Conservation (phyloP, 2,329 filamentous ascomycete species). For the Trichoderma sp. region DNA sequence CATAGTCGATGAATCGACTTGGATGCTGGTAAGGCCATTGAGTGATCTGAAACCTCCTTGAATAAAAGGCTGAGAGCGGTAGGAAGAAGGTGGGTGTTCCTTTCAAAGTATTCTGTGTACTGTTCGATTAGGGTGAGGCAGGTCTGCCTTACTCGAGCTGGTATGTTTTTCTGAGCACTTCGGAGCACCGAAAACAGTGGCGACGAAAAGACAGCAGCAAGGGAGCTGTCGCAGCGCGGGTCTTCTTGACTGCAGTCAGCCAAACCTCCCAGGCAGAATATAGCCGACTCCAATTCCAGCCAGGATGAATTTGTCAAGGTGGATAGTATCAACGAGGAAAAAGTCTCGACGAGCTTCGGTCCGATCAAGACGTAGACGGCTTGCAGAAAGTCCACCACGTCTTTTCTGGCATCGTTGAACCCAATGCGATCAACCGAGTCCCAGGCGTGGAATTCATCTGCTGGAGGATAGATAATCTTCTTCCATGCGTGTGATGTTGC, state of each 20-base stretch:
- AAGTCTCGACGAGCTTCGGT: constrained; percentile 52
- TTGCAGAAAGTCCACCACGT: constrained; percentile 75
- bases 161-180: constrained; percentile 51
- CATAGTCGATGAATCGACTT: constrained; percentile 72
- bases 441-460: constrained; percentile 59
- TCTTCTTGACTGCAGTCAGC: constrained; percentile 63
- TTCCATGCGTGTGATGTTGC: constrained; percentile 64
- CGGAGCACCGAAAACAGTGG: constrained; percentile 54
- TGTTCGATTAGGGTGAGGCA: constrained; percentile 67
- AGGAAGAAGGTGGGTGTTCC: constrained; percentile 63
- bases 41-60: constrained; percentile 59
- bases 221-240: constrained; percentile 53
- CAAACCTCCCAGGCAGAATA: constrained; percentile 63
- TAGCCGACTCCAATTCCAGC: constrained; percentile 58
- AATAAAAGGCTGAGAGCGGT: constrained; percentile 73
- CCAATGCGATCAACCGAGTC: constrained; percentile 64
- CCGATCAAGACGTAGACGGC: constrained; percentile 64
- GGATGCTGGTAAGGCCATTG: constrained; percentile 65
- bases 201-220: constrained; percentile 60
- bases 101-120: constrained; percentile 74
- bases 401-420: constrained; percentile 71
- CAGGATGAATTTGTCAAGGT: constrained; percentile 50
- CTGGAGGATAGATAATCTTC: constrained; percentile 66
- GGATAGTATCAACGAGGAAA: constrained; percentile 53
- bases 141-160: constrained; percentile 62